Evolutionary conservation across 2,329 filamentous ascomycete genomes (phyloP).

Genomic region (Cladosporium velox): DNA sequence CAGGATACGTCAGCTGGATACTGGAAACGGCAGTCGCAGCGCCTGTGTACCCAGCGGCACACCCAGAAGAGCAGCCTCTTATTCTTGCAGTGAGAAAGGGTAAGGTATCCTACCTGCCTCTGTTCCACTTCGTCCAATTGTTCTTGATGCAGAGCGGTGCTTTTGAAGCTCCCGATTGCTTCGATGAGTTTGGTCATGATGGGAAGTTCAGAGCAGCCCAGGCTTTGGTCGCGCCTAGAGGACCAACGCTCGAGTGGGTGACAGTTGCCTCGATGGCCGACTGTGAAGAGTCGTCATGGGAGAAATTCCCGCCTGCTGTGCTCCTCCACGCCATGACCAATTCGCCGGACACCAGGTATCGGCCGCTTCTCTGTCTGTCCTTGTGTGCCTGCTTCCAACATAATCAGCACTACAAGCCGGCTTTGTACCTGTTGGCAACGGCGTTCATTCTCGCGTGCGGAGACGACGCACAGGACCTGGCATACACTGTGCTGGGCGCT

Average conservation of each 20-base stretch:
- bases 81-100: slow-evolving; percentile 1
- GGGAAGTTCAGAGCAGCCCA: not conserved
- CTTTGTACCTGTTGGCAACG: slow-evolving; percentile 3
- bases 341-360: not conserved
- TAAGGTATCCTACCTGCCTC: not conserved
- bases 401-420: not conserved
- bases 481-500: not conserved
- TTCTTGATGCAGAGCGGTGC: slow-evolving; percentile 4
- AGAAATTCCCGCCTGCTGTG: not conserved
- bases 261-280: not conserved
- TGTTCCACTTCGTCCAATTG: slow-evolving; percentile 10
- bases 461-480: not conserved
- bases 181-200: not conserved
- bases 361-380: not conserved
- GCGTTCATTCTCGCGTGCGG: not conserved
- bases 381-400: slow-evolving; percentile 4
- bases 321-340: not conserved
- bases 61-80: slow-evolving; percentile 11
- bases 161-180: not conserved
- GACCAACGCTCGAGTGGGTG: slow-evolving; percentile 1
- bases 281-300: not conserved
- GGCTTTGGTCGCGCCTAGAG: not conserved
- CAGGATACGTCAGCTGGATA: slow-evolving; percentile 22
- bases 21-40: slow-evolving; percentile 21
- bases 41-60: slow-evolving; percentile 1